Percentiles rank a stretch among this genome's conserved stretches.
Evolutionary conservation across 495 filamentous ascomycete species (phyloP).

Genomic region (Trichoderma asperelloides): DNA sequence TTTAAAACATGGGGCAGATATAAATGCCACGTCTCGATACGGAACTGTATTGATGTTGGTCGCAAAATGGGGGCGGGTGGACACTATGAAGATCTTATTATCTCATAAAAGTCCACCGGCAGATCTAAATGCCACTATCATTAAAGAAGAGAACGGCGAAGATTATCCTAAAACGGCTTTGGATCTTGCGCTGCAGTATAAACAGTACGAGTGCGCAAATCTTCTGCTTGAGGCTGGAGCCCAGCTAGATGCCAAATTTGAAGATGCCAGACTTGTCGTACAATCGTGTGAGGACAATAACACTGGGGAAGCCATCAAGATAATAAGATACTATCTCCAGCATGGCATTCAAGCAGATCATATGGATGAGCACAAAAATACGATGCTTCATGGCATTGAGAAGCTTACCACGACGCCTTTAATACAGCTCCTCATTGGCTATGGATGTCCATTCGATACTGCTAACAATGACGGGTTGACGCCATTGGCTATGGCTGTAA

Average conservation of each 20-base stretch:
- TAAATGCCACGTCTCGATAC: neutral
- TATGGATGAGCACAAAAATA: no score
- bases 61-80: neutral
- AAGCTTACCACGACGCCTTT: no score
- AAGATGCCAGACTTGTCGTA: no score
- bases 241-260: neutral
- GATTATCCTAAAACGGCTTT: conserved; percentile 13
- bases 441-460: neutral
- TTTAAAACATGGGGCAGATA: conserved; percentile 11
- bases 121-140: conserved; percentile 10
- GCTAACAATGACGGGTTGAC: neutral
- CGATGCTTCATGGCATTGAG: no score
- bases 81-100: conserved; percentile 11
- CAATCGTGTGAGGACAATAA: no score
- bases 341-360: no score
- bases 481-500: conserved; percentile 4
- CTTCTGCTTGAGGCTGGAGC: conserved; percentile 12
- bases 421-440: neutral
- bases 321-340: no score
- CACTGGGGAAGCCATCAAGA: no score
- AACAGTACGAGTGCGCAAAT: neutral
- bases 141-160: neutral
- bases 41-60: conserved; percentile 13
- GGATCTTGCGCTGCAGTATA: conserved; percentile 9
- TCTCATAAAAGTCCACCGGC: conserved; percentile 1